phyloP scores from a whole-genome alignment of 768 basidiomycete genomes.

The Macrolepiota albuminosa region DNA sequence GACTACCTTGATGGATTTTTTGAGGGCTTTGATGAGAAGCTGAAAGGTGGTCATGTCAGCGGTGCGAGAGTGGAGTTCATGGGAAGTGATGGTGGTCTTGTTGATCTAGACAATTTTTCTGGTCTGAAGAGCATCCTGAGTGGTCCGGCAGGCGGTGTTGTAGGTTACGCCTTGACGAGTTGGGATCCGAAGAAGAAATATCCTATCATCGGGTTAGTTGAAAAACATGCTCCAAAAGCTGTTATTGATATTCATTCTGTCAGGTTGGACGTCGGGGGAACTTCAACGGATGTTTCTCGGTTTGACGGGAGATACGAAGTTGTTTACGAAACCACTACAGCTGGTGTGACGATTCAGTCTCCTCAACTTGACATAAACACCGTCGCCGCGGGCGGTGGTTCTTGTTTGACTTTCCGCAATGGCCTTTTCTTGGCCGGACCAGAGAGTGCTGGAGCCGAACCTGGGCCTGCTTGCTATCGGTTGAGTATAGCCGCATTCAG shows the following conservation, averaged over 20 bases:
- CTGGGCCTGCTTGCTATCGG: constrained; percentile 91
- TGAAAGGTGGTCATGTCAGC: constrained; percentile 52
- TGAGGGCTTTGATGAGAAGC: constrained; percentile 73
- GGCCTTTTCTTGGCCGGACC: constrained; percentile 91
- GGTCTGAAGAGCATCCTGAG: constrained; percentile 92
- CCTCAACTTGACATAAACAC: constrained; percentile 96
- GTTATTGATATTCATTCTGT: neutral
- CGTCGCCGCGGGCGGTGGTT: constrained; percentile 93
- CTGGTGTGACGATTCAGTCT: constrained; percentile 87
- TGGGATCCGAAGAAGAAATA: constrained; percentile 71
- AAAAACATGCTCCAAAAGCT: neutral
- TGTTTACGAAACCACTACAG: constrained; percentile 94
- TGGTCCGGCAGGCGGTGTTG: constrained; percentile 93
- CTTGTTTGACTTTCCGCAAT: constrained; percentile 82
- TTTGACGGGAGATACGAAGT: constrained; percentile 89
- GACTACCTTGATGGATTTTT: constrained; percentile 92
- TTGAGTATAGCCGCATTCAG: constrained; percentile 19
- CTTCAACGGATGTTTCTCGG: constrained; percentile 92
- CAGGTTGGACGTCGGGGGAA: constrained; percentile 91
- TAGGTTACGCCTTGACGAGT: constrained; percentile 89
- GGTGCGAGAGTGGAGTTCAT: constrained; percentile 89
- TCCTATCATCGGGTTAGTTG: constrained; percentile 79
- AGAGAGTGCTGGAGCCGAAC: constrained; percentile 89
- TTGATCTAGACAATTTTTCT: constrained; percentile 80
- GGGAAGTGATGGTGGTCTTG: constrained; percentile 87